These are phyloP conservation scores for Coniochaeta sp. DNA, from an alignment of 2,329 filamentous ascomycete genomes.

Conservation along the genomic window DNA sequence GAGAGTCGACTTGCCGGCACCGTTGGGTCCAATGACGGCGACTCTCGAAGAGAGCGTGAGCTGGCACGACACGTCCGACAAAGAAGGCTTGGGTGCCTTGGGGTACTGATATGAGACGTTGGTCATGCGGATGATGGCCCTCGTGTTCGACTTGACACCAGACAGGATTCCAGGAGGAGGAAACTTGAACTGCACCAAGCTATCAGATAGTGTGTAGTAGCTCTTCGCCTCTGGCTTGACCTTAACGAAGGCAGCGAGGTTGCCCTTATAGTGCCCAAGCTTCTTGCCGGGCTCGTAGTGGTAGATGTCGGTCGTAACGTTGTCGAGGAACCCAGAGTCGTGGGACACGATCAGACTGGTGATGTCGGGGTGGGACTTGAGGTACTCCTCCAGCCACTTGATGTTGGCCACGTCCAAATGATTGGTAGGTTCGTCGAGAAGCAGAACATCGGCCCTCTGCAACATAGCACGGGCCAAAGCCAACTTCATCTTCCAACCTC, in stretches of 20 bases:
- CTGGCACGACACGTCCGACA: constrained; percentile 79
- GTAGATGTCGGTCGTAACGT: constrained; percentile 97
- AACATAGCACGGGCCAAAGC: constrained; percentile 94
- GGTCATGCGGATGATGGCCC: constrained; percentile 91
- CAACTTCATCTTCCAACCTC: constrained; percentile 99
- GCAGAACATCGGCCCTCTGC: constrained; percentile 88
- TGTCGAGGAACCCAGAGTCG: constrained; percentile 95
- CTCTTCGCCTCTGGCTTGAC: constrained; percentile 90
- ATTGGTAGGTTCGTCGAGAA: constrained; percentile 98
- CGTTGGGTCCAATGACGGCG: constrained; percentile 94
- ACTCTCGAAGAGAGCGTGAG: constrained; percentile 85
- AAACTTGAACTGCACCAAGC: constrained; percentile 94
- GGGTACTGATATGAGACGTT: constrained; percentile 92
- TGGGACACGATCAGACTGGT: constrained; percentile 97
- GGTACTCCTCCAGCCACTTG: constrained; percentile 90
- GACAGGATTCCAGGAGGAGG: constrained; percentile 88
- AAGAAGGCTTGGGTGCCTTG: constrained; percentile 78
- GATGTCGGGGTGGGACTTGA: constrained; percentile 92
- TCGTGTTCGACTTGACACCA: constrained; percentile 90
- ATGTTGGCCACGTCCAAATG: constrained; percentile 96
- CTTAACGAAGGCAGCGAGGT: constrained; percentile 77
- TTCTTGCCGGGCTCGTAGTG: constrained; percentile 97
- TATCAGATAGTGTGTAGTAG: constrained; percentile 92
- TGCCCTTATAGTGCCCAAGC: constrained; percentile 77
- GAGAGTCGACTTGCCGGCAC: constrained; percentile 95